Evolutionary conservation across 768 basidiomycete genomes (phyloP).

Genomic region (Mycena vulgaris): DNA sequence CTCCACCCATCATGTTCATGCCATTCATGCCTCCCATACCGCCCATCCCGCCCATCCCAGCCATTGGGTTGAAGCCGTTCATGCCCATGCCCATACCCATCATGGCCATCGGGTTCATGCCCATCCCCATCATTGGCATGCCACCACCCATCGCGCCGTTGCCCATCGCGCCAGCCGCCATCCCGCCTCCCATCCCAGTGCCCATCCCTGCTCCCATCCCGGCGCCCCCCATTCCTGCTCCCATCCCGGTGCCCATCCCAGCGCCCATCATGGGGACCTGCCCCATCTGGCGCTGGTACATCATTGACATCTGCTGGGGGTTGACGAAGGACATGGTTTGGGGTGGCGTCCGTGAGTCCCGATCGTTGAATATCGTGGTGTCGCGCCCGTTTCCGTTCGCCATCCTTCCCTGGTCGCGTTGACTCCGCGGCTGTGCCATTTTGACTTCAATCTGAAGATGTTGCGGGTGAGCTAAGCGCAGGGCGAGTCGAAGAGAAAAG

Average conservation of each 20-base stretch:
- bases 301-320: constrained; percentile 67
- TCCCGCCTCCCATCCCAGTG: constrained; percentile 22
- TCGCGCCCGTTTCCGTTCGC: constrained; percentile 34
- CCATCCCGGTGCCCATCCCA: constrained; percentile 31
- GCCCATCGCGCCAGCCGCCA: constrained; percentile 3
- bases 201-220: constrained; percentile 50
- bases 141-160: constrained; percentile 11
- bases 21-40: constrained; percentile 63
- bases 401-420: constrained; percentile 68
- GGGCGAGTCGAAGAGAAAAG: too few relatives aligned
- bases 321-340: constrained; percentile 49
- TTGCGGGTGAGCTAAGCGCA: background rate
- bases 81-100: constrained; percentile 49
- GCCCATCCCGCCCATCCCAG: constrained; percentile 25
- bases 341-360: constrained; percentile 53
- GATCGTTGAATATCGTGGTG: constrained; percentile 51
- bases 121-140: constrained; percentile 45
- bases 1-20: constrained; percentile 22
- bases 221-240: constrained; percentile 51
- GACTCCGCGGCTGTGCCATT: constrained; percentile 80
- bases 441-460: constrained; percentile 84
- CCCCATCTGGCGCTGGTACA: constrained; percentile 69
- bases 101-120: constrained; percentile 43
- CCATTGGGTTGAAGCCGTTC: constrained; percentile 28
- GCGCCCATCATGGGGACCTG: constrained; percentile 41